These are phyloP conservation scores for Fusarium avenaceum DNA, from an alignment of 2,329 filamentous ascomycete genomes.

Conservation along the genomic window DNA sequence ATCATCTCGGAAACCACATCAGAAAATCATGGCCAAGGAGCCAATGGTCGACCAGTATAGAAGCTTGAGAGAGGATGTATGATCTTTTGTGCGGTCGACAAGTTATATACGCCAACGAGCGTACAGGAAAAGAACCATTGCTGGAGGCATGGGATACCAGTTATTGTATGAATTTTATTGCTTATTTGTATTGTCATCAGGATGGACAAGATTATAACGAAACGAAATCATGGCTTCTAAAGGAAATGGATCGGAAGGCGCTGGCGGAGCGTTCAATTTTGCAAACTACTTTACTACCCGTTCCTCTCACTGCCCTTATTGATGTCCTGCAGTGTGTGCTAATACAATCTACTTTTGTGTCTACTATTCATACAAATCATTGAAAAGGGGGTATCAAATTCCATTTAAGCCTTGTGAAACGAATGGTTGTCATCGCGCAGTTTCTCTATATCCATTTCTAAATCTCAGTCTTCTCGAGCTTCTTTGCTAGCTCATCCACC, in stretches of 20 bases:
- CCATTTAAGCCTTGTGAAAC: conserved; percentile 45
- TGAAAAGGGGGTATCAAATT: conserved; percentile 51
- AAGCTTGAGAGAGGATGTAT: conserved; percentile 13
- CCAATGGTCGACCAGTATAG: conserved; percentile 22
- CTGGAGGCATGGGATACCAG: conserved; percentile 19
- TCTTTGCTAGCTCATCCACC: conserved; percentile 83
- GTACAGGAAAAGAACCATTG: conserved; percentile 10
- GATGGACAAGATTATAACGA: conserved; percentile 34
- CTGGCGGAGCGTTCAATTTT: conserved; percentile 37
- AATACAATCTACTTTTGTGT: conserved; percentile 20
- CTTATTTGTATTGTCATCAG: conserved; percentile 28
- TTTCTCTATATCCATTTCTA: conserved; percentile 54
- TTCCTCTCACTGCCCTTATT: conserved; percentile 13
- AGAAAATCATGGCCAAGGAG: conserved; percentile 32
- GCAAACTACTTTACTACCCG: conserved; percentile 42
- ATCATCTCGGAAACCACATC: conserved; percentile 18
- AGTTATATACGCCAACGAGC: conserved; percentile 1
- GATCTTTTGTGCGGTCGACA: conserved; percentile 18
- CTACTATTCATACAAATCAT: conserved; percentile 15
- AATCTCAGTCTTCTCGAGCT: conserved; percentile 78
- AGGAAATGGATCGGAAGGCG: conserved; percentile 36
- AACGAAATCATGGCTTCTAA: conserved; percentile 25
- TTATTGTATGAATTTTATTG: conserved; percentile 30
- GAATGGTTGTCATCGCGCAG: conserved; percentile 47
- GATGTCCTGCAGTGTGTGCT: conserved; percentile 43